Evolutionary conservation across 192 early-diverging fungal species (phyloP).

Genomic region (Backusella parvicylindrica): DNA sequence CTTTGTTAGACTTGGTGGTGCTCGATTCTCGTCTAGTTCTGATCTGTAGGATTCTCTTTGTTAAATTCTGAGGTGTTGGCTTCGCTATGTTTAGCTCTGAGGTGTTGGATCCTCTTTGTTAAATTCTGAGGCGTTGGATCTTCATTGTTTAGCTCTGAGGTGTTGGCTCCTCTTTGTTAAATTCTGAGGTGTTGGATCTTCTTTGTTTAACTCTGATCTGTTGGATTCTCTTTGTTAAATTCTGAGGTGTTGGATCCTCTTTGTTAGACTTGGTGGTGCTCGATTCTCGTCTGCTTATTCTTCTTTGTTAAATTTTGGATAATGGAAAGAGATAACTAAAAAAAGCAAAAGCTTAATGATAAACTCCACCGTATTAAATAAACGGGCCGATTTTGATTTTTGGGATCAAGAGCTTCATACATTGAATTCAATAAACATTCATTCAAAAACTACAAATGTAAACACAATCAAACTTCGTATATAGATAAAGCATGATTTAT

Average conservation of each 20-base stretch:
- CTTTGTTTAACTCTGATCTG: not conserved
- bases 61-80: slow-evolving; percentile 2
- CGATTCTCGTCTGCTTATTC: slow-evolving; percentile 8
- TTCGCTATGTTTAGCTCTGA: slow-evolving; percentile 1
- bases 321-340: slow-evolving; percentile 11
- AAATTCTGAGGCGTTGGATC: not conserved
- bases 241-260: slow-evolving; percentile 13
- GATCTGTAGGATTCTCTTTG: not conserved
- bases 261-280: slow-evolving; percentile 10
- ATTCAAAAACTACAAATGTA: slow-evolving; percentile 11
- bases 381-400: slow-evolving; percentile 9
- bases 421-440: slow-evolving; percentile 14
- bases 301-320: not conserved
- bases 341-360: slow-evolving; percentile 12
- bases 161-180: slow-evolving; percentile 9
- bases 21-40: slow-evolving; percentile 7
- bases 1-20: slow-evolving; percentile 10
- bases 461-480: slow-evolving; percentile 12
- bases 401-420: slow-evolving; percentile 9
- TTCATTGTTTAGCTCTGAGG: slow-evolving; percentile 3
- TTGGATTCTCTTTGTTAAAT: not conserved
- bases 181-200: not conserved
- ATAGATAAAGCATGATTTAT: slow-evolving; percentile 5
- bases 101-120: not conserved
- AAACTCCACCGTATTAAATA: slow-evolving; percentile 11